These are phyloP conservation scores for Acacia concinna DNA, from an alignment of 331 rosid species.

Conservation along the genomic window DNA sequence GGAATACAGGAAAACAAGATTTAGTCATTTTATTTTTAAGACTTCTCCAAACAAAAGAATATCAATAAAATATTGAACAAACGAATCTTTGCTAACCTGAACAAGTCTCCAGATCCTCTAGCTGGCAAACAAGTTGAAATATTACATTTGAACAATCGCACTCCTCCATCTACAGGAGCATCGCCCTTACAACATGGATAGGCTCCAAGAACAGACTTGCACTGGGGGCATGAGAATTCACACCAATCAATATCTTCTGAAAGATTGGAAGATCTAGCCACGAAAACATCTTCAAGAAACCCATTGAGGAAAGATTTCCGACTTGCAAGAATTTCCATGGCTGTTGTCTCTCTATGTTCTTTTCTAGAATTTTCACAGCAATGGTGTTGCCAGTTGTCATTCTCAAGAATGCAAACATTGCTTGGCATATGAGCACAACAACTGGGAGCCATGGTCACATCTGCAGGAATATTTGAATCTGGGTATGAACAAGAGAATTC, in stretches of 20 bases:
- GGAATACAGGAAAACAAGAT: conserved; percentile 21
- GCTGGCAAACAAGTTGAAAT: conserved; percentile 61
- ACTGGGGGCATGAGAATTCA: conserved; percentile 78
- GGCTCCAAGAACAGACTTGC: conserved; percentile 78
- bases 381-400: conserved; percentile 40
- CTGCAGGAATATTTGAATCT: conserved; percentile 33
- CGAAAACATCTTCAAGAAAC: conserved; percentile 84
- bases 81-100: conserved; percentile 59
- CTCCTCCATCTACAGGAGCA: conserved; percentile 79
- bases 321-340: conserved; percentile 42
- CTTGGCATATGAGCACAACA: conserved; percentile 45
- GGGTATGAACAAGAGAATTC: conserved; percentile 31
- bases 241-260: conserved; percentile 74
- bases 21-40: background rate
- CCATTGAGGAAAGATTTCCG: conserved; percentile 73
- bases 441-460: conserved; percentile 33
- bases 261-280: conserved; percentile 79
- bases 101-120: conserved; percentile 55
- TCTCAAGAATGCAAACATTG: conserved; percentile 19
- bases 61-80: background rate
- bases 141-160: conserved; percentile 77
- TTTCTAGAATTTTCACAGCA: conserved; percentile 40
- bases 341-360: conserved; percentile 31
- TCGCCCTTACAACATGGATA: conserved; percentile 62
- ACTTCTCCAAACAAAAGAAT: background rate